Evolutionary conservation across 208 protist genomes (phyloP), one percentile per base, ranked within the genome.

Genomic region (Wallacemonas sp.): DNA sequence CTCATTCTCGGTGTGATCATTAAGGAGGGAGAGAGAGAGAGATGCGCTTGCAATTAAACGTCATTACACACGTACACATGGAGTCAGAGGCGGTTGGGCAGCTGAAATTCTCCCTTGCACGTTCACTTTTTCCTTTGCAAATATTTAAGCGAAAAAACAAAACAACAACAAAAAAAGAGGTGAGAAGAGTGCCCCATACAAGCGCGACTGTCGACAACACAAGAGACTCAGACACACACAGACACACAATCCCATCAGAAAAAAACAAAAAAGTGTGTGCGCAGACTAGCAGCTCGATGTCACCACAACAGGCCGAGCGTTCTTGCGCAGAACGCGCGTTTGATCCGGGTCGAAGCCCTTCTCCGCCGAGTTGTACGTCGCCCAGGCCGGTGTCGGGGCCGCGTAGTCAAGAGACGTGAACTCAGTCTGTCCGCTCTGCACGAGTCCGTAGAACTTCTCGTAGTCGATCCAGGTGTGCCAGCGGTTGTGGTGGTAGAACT

Each of bases 381-480:
- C 91, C 91, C 91, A 97, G 48, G 75, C 55, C 25, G 91, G 89
- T 16, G 91, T 95, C 33, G 81, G 79, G 4, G 72, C 72, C 26
- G 76, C 72, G 75, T 97, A 97, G 48, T 96, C 86, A 1, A 92
- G 67, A 23, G 89, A 79, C 2, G 76, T 92, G 64, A 97, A 94
- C 12, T 80, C 57, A 57, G 57, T 57, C 38, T 77, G 39, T 54
- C 84, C 74, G 50, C 57, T 63, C 26, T 78, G 72, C 2, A 86
- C 72, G 14, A 97, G 72, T 33, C 72, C 25, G 41, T 80, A 84
- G 62, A 97, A 97, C 67, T 82, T 85, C 10, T 89, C 81, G 65
- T 94, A 95, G 76, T 97, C 82, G 65, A 97, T 96, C 91, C 92
- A 97, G 18, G 92, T 97, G 75, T 97, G 82, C 90, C 90, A 96